phyloP scores from a whole-genome alignment of 352 stramenopile genomes.

The Phytopythium boreale region DNA sequence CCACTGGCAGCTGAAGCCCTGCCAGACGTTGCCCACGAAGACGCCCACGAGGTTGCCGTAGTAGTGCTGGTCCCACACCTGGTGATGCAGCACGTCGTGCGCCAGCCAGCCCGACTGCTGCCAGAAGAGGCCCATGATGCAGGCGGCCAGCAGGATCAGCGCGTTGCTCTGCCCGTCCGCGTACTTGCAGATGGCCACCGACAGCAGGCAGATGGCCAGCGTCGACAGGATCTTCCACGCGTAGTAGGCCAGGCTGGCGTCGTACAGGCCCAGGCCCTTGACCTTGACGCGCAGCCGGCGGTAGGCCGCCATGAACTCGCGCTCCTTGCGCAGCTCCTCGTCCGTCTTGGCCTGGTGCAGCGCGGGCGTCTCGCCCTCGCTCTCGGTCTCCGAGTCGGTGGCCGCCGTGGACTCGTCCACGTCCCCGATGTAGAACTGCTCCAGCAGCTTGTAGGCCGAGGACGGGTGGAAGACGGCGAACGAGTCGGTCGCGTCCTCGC shows the following conservation, averaged over 20 bases:
- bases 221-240: slow-evolving; percentile 94
- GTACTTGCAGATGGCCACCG: slow-evolving; percentile 87
- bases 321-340: slow-evolving; percentile 44
- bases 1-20: slow-evolving; percentile 97
- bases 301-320: slow-evolving; percentile 96
- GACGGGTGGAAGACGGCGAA: slow-evolving; percentile 97
- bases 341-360: slow-evolving; percentile 45
- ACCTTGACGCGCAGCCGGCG: slow-evolving; percentile 93
- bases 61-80: slow-evolving; percentile 95
- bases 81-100: slow-evolving; percentile 97
- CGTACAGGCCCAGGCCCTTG: slow-evolving; percentile 94
- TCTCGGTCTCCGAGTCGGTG: slow-evolving; percentile 12
- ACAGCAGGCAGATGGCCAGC: slow-evolving; percentile 85
- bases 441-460: slow-evolving; percentile 92
- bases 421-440: slow-evolving; percentile 97
- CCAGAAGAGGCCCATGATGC: slow-evolving; percentile 96
- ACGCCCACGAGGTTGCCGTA: slow-evolving; percentile 92
- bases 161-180: slow-evolving; percentile 57
- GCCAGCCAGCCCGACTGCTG: slow-evolving; percentile 98
- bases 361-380: slow-evolving; percentile 8
- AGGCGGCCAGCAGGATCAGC: slow-evolving; percentile 91
- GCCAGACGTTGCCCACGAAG: slow-evolving; percentile 96
- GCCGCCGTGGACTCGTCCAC: slow-evolving; percentile 77
- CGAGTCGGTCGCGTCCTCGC: slow-evolving; percentile 98
- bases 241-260: slow-evolving; percentile 91